Evolutionary conservation across 1,284 basidiomycete genomes (phyloP).

Genomic region (Puccinia triticina): DNA sequence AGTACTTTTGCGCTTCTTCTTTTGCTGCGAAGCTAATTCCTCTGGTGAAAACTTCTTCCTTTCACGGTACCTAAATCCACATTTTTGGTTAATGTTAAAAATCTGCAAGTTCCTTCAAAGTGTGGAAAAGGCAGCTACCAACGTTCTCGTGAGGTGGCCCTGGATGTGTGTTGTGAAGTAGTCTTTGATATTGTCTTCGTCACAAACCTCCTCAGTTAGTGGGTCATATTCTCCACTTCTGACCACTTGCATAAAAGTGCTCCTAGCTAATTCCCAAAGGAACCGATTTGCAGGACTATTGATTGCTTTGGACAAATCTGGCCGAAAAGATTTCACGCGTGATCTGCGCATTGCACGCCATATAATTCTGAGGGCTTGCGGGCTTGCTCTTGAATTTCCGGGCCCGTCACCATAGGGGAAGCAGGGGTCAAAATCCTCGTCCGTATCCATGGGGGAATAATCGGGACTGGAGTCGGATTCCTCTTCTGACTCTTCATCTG

Average conservation of each 20-base stretch:
- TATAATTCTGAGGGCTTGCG: slow-evolving; percentile 7
- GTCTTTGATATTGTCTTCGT: neutral
- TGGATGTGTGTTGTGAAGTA: neutral
- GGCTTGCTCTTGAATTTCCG: neutral
- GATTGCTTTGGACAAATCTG: neutral
- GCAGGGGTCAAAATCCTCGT: neutral
- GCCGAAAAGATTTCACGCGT: slow-evolving; percentile 10
- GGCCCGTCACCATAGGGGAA: slow-evolving; percentile 35
- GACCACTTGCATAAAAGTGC: slow-evolving; percentile 8
- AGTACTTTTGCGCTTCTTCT: neutral
- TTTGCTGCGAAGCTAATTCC: neutral
- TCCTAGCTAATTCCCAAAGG: slow-evolving; percentile 21
- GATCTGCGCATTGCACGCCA: slow-evolving; percentile 15
- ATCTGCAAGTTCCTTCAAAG: neutral
- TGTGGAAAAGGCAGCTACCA: neutral
- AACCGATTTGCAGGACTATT: neutral
- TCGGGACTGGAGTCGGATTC: no score
- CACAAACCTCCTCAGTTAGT: neutral
- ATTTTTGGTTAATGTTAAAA: neutral
- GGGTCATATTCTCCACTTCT: slow-evolving; percentile 20
- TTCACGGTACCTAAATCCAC: neutral
- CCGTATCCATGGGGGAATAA: neutral
- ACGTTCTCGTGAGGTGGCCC: neutral
- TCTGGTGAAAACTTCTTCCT: neutral
- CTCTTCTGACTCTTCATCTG: neutral